Base-by-base conservation (phyloP, 306 rosid species). In the Leucaena leucocephala region DNA sequence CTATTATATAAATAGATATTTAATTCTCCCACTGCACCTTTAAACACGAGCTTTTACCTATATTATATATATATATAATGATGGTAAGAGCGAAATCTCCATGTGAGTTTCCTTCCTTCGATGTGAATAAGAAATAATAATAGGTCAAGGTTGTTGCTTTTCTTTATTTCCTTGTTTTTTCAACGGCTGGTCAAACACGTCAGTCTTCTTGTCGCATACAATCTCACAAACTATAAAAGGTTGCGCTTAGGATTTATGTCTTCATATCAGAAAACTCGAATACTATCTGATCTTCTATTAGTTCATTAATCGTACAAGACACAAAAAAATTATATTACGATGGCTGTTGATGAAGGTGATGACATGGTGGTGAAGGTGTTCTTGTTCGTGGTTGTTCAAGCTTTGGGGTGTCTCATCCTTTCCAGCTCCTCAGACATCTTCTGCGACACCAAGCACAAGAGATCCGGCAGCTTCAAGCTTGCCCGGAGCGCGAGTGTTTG, bases 361-460 rank as follows among this genome's bases (percentile, higher is more conserved):
- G 86, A 71, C 0, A 19, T 68, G 79, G 21, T 86, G 74, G 7
- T 88, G 78, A 90, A 82, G 78, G 65, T 82, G 5, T 82, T 52
- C 13, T 2, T 90, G 36, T 90, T 90, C 71, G 3, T 84, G 22
- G 12, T 82, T 2, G 81, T 90, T 55, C 94, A 86, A 54, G 77
- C 61, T 76, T 78, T 87, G 70, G 88, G 87, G 5, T 86, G 86
- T 78, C 70, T 87, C 5, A 90, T 90, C 71, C 87, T 90, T 36
- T 84, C 90, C 19, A 86, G 81, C 15, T 90, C 91, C 8, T 89
- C 94, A 16, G 66, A 61, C 76, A 48, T 84, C 59, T 87, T 90
- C 86, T 86, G 88, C 58, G 71, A 72, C 22, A 65, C 45, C 45
- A 82, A 4, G 6, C 46, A 2, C 4, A 58, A 4, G 3, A 64